Percentiles rank a stretch among this genome's conserved stretches.
Conservation (phyloP, 139 green algal species). For the Coccomyxa sp. region DNA sequence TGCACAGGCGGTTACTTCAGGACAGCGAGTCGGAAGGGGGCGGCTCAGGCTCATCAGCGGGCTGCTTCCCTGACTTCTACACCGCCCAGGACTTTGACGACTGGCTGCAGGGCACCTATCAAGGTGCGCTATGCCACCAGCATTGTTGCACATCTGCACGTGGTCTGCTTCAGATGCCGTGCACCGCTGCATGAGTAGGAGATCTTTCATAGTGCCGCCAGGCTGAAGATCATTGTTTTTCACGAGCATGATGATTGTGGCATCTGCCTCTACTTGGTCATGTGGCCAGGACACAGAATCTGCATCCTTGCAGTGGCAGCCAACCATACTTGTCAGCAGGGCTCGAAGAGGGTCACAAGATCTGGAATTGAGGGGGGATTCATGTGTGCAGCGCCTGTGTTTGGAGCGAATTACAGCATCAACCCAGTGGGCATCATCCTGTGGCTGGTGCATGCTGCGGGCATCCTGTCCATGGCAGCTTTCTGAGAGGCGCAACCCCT, state of each 20-base stretch:
- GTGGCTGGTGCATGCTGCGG: slow-evolving; percentile 8
- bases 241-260: not conserved
- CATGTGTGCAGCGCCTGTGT: slow-evolving; percentile 8
- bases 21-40: not conserved
- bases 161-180: not conserved
- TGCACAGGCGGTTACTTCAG: slow-evolving; percentile 1
- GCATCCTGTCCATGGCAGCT: slow-evolving; percentile 8
- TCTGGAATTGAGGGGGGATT: not conserved
- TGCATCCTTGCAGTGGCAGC: not conserved
- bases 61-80: slow-evolving; percentile 19
- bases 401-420: slow-evolving; percentile 1
- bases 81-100: slow-evolving; percentile 10
- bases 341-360: not conserved
- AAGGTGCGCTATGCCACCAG: not conserved
- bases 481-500: too few species aligned
- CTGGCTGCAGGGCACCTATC: slow-evolving; percentile 13
- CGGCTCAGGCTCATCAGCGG: not conserved
- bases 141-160: not conserved
- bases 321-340: not conserved
- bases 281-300: not conserved
- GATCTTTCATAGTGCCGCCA: not conserved
- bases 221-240: not conserved
- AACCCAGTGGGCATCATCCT: slow-evolving; percentile 10
- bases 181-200: not conserved
- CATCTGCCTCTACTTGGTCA: not conserved